Base-by-base conservation (phyloP, 441 rosid species). In the Isatis lusitanica region DNA sequence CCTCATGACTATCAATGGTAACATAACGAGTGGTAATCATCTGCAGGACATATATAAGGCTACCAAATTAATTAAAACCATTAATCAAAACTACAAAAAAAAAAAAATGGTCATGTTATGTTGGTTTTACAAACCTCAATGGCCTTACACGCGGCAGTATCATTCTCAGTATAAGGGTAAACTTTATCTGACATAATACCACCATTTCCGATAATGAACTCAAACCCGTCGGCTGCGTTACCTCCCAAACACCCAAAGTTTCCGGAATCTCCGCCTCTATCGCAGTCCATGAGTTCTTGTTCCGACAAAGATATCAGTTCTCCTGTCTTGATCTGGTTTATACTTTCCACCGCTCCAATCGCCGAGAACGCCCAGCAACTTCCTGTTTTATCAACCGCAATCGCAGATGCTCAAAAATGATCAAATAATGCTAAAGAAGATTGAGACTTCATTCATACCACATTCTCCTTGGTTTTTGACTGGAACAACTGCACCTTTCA, bases 281-380 rank as follows among this genome's bases (percentile, higher is more conserved):
- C 86, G 65, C 87, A 85, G 18, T 85, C 89, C 3, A 85, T 69
- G 56, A 83, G 74, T 66, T 85, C 87, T 71, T 85, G 85, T 71
- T 85, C 89, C 6, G 87, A 85, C 74, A 85, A 50, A 18, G 85
- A 71, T 71, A 80, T 26, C 5, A 85, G 57, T 1, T 82, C 79
- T 4, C 85, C 89, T 5, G 85, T 85, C 2, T 51, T 82, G 6
- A 85, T 85, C 82, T 83, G 71, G 82, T 76, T 82, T 58, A 85
- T 76, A 11, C 89, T 83, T 66, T 85, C 89, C 40, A 85, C 83
- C 9, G 85, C 84, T 52, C 69, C 89, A 63, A 83, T 31, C 0
- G 87, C 79, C 5, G 87, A 77, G 66, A 85, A 85, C n/a, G 89
- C 89, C 87, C 89, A 85, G 73, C 87, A 83, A 46, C 89, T 80